A percentile compares a stretch with the other conserved stretches of the same genome.
phyloP scores from a whole-genome alignment of 768 basidiomycete species.

The Boletus coccyginus region DNA sequence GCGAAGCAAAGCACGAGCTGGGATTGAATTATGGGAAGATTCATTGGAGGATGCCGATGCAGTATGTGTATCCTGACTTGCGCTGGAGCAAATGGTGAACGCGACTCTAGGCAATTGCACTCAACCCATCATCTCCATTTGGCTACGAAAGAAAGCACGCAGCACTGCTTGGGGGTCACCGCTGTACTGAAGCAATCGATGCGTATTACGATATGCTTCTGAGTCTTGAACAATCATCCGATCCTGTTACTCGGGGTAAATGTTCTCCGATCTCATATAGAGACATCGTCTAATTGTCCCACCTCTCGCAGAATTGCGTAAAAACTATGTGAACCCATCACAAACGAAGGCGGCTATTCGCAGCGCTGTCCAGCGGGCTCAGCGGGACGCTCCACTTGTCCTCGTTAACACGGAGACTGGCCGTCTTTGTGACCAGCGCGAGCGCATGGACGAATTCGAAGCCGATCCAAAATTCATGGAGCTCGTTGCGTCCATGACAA shows the following conservation, averaged over 20 bases:
- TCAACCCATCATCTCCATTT: background rate
- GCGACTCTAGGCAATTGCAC: background rate
- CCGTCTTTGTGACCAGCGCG: background rate
- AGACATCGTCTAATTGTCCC: background rate
- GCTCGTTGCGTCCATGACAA: background rate
- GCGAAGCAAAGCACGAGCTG: background rate
- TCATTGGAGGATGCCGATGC: background rate
- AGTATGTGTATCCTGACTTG: background rate
- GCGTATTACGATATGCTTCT: background rate
- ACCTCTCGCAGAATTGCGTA: background rate
- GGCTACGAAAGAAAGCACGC: slow-evolving; percentile 3
- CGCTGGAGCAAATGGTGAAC: background rate
- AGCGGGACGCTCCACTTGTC: background rate
- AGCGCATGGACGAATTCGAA: background rate
- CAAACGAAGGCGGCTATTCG: background rate
- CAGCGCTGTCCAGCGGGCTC: background rate
- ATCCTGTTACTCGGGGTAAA: background rate
- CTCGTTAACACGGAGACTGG: background rate
- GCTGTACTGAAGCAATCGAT: background rate
- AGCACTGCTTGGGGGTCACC: background rate
- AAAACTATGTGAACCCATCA: background rate
- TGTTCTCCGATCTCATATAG: background rate
- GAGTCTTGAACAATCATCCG: background rate
- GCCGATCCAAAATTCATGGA: background rate
- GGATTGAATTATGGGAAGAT: background rate